Evolutionary conservation across 148 eudicot species (phyloP), one percentile per base, ranked within the genome.

Genomic region (Spergularia bocconei): DNA sequence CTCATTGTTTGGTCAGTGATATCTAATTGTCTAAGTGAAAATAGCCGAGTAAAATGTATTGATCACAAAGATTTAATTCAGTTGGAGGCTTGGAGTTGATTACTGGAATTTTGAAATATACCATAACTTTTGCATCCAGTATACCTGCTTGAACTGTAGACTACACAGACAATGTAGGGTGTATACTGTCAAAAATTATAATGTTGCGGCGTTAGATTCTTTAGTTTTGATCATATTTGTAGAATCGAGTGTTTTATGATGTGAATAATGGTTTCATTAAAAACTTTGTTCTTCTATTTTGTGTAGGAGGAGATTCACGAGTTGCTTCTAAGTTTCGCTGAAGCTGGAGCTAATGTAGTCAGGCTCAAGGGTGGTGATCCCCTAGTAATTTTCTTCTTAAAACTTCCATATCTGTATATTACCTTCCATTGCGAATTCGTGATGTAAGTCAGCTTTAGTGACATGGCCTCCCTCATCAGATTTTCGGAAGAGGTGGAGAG

Each of bases 361-460:
- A 81, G 99, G 77, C 97, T 92, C 51, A 95, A 95, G 85, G 99
- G 99, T 21, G 99, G 99, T 1, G 99, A 95, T 85, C 99, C 99
- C 4, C 84, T 95, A 84, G 97, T 94, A 56, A 80, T 94, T 79
- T 75, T 77, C 38, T 15, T 36, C 7, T 17, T 19, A 13, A n/a
- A 52, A 14, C 69, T 21, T 60, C 44, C 54, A 56, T 16, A 11
- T 29, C 14, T 41, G 7, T 23, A 14, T 15, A 1, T 53, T 52
- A 50, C 57, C 29, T 13, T 68, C 36, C 1, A 21, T 68, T 50
- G 38, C 5, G 7, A 23, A 52, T 53, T 44, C 11, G 52, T 13
- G 19, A 10, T 53, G 72, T 20, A 12, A 69, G 58, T 20, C 36
- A 51, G 23, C 25, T 67, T 47, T 67, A 8, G 29, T 69, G 38